These are phyloP conservation scores for Fereydounia khargensis DNA, from an alignment of 1,284 basidiomycete species.

Conservation along the genomic window DNA sequence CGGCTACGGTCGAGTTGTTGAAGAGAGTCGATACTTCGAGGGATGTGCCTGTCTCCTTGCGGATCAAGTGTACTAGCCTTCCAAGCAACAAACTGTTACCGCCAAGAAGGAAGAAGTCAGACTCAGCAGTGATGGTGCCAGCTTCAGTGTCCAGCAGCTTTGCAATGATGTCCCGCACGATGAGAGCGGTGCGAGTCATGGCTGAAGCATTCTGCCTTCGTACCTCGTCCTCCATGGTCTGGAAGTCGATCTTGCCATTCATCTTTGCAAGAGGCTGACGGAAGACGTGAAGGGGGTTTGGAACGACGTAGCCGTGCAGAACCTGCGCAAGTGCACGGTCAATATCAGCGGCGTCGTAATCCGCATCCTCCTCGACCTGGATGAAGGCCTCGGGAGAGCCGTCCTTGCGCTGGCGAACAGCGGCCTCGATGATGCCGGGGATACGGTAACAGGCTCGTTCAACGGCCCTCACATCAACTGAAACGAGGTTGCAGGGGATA, in stretches of 20 bases:
- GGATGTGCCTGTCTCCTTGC: constrained; percentile 54
- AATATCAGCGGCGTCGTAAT: constrained; percentile 56
- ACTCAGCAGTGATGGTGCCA: constrained; percentile 56
- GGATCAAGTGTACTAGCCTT: constrained; percentile 53
- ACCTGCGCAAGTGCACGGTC: constrained; percentile 56
- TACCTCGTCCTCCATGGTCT: constrained; percentile 57
- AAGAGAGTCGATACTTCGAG: constrained; percentile 55
- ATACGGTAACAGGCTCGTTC: constrained; percentile 57
- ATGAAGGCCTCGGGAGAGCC: constrained; percentile 56
- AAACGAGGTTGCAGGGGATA: constrained; percentile 54
- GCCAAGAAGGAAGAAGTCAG: constrained; percentile 57
- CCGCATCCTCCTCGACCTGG: constrained; percentile 56
- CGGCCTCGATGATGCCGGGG: constrained; percentile 55
- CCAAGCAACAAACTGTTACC: constrained; percentile 56
- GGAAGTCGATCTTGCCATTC: constrained; percentile 54
- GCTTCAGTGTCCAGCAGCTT: constrained; percentile 54
- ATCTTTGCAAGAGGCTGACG: constrained; percentile 54
- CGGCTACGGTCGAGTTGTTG: constrained; percentile 54
- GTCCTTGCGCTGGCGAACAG: constrained; percentile 53
- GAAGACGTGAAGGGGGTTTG: constrained; percentile 58
- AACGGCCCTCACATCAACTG: constrained; percentile 54
- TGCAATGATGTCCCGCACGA: constrained; percentile 56
- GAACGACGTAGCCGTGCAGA: constrained; percentile 56
- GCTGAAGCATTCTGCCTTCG: constrained; percentile 53
- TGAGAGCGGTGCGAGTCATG: constrained; percentile 53